Base-by-base conservation (phyloP, 129 eudicot genomes). In the Glebionis coronaria region DNA sequence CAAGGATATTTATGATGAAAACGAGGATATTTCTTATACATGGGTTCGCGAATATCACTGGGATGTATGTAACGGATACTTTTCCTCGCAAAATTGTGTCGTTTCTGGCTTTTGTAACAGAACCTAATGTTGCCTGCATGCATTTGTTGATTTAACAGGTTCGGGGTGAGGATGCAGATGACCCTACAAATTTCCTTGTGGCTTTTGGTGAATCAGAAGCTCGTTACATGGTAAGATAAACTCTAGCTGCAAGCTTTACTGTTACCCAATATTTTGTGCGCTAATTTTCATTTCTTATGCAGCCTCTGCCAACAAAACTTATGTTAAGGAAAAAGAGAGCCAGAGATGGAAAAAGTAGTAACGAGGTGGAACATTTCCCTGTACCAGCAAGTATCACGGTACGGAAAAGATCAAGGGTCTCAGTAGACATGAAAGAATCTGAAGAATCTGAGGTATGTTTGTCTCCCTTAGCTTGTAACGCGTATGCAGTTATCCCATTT, bases 1-100 rank as follows among this genome's bases (percentile, higher is more conserved):
- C 16, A 88, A 92, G 85, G 96, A 88, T 68, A 84, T 88, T 16
- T 84, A 78, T 70, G 98, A 88, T 78, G 98, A 92, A 63, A 67
- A 61, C 67, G 98, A 92, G 80, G 98, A 92, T 74, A 55, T 86
- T 21, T 80, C 98, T 38, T 92, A 68, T 68, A 78, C 96, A 4
- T 92, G 96, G 98, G 84, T 92, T 71, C 98, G 98, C 15, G 98
- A 92, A 65, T 92, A 88, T 76, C 90, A 86, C 59, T 92, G 87
- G 87, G 98, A 92, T 74, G 98, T 92, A 92, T 56, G 98, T 79
- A 21, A 14, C 54, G 0, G 21, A 7, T 21, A 20, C 23, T 1
- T 67, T n/a, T 55, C 28, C 42, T 46, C 19, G 14, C 58, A 53
- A 5, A 35, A 12, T 71, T 57, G 1, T 2, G 9, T 12, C 15